These are phyloP conservation scores for Echinochloa phyllopogon DNA, from an alignment of 176 grass and related monocot genomes.

Conservation along the genomic window DNA sequence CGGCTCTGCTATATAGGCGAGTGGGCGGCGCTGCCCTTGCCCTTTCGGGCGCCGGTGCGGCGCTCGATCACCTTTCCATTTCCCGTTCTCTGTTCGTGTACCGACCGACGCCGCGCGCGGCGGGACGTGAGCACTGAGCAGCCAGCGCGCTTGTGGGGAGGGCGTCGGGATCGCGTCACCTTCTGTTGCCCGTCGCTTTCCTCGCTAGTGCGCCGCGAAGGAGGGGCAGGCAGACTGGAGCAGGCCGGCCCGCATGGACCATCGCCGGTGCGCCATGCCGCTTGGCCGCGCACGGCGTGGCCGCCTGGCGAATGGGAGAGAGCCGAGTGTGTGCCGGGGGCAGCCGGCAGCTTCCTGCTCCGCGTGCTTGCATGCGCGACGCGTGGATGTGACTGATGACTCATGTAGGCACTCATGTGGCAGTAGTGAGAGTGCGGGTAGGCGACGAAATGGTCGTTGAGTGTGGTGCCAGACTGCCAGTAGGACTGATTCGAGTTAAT, in stretches of 20 bases:
- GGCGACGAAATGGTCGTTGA: not conserved
- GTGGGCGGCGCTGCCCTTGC: not conserved
- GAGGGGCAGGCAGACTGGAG: not conserved
- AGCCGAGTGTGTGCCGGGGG: not conserved
- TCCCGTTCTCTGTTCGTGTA: not conserved
- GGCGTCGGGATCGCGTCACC: not conserved
- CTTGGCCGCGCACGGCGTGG: constrained; percentile 33
- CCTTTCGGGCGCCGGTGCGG: not conserved
- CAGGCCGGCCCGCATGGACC: not conserved
- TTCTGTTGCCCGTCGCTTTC: constrained; percentile 12
- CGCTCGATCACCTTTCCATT: not conserved
- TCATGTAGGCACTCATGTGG: too few relatives aligned
- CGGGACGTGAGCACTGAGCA: not conserved
- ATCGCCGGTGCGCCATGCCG: not conserved
- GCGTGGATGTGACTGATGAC: constrained; percentile 17
- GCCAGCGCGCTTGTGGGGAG: too few relatives aligned
- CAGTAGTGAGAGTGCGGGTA: not conserved
- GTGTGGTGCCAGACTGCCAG: too few relatives aligned
- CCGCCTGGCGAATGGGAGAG: not conserved
- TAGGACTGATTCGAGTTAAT: too few relatives aligned
- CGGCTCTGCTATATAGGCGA: not conserved
- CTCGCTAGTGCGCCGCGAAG: not conserved
- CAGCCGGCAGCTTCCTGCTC: not conserved
- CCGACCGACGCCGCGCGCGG: not conserved
- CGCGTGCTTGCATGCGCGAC: constrained; percentile 40